A percentile compares a stretch with the other conserved stretches of the same genome.
phyloP scores from a whole-genome alignment of 2,329 filamentous ascomycete genomes.

The Trichoderma polysporum region DNA sequence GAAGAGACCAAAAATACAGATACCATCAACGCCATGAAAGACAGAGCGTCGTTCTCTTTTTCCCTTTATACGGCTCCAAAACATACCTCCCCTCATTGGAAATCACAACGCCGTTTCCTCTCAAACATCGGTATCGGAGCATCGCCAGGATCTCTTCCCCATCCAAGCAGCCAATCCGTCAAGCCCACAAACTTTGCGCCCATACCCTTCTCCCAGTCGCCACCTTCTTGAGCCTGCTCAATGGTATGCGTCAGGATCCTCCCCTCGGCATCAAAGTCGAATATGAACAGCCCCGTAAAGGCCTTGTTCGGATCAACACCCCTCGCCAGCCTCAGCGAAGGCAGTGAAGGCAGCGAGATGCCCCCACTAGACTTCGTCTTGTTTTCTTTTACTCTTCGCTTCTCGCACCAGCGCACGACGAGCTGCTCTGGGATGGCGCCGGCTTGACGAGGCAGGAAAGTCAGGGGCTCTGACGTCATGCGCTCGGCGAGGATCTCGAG shows the following conservation, averaged over 20 bases:
- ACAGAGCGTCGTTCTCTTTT: neutral
- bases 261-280: constrained; percentile 89
- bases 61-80: neutral
- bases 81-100: neutral
- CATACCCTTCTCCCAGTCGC: constrained; percentile 78
- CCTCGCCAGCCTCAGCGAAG: constrained; percentile 37
- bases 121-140: constrained; percentile 40
- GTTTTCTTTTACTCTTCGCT: constrained; percentile 28
- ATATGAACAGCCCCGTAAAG: constrained; percentile 90
- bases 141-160: constrained; percentile 32
- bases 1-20: neutral
- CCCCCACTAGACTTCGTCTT: constrained; percentile 39
- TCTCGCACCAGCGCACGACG: constrained; percentile 80
- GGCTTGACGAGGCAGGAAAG: constrained; percentile 47
- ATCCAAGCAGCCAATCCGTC: constrained; percentile 94
- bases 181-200: constrained; percentile 82
- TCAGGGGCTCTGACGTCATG: constrained; percentile 64
- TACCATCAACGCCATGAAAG: constrained; percentile 6
- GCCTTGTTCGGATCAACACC: constrained; percentile 62
- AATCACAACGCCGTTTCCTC: constrained; percentile 27
- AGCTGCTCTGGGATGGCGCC: constrained; percentile 72
- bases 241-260: constrained; percentile 86
- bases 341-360: no score
- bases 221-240: constrained; percentile 83
- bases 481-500: constrained; percentile 87